Evolutionary conservation across 2,329 filamentous ascomycete genomes (phyloP), one percentile per base, ranked within the genome.

Genomic region (Diaporthe ilicicola): DNA sequence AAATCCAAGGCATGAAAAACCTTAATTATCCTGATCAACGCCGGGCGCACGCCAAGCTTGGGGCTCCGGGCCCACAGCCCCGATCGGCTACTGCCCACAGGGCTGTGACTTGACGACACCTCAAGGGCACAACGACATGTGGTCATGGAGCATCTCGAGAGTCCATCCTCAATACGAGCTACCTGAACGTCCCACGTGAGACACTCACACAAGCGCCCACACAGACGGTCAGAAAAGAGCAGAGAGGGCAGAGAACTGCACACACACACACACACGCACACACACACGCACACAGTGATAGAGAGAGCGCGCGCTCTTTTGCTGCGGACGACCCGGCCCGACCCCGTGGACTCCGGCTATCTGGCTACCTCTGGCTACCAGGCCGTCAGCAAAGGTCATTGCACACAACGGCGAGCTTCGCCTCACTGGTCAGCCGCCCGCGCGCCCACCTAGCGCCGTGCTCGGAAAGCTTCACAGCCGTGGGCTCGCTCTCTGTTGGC

Each of bases 1-100:
- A 64, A 64, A 64, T 64, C 59, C 59, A 64, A 64, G 59, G 59
- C 59, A 64, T 64, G 59, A 64, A 64, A 64, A 64, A 64, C 59
- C 59, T 64, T 64, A 64, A 64, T 50, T 37, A 64, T 64, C 44
- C 59, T 64, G 59, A 64, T 64, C 59, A 64, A 64, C 59, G 59
- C 59, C 59, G 50, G 42, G 59, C 59, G 59, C 29, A 50, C 29
- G 59, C 59, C 59, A 64, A 64, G 59, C 59, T 64, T 64, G 59
- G 59, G 59, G 59, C 59, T 64, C 44, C 59, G 48, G 56, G 42
- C 59, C 59, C 59, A 64, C 59, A 50, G 59, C n/a, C n/a, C n/a
- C n/a, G n/a, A 64, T 64, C 59, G 59, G 59, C 44, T 37, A 22
- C 56, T 64, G 59, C 12, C 59, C 44, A 50, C 59, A 64, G 59